Conservation (phyloP, 1,139 yeast genomes). For the Hyphopichia fennica region DNA sequence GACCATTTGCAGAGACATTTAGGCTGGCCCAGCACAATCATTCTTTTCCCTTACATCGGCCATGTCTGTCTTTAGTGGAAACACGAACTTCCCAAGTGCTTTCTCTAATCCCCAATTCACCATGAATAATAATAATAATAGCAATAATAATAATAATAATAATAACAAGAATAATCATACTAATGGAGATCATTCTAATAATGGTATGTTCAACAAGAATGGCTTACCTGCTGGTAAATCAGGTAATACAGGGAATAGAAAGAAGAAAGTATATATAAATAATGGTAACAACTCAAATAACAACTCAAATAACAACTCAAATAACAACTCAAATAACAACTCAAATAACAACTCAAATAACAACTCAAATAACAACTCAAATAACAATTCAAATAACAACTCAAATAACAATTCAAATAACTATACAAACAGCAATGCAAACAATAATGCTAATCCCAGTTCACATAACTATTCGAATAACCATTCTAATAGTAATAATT, state of each 20-base stretch:
- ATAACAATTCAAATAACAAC: neutral
- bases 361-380: neutral
- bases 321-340: neutral
- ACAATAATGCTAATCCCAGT: neutral
- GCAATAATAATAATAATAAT: neutral
- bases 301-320: neutral
- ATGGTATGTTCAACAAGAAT: neutral
- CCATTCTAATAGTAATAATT: constrained; percentile 1
- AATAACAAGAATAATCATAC: neutral
- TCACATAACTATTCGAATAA: neutral
- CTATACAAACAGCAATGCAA: no score
- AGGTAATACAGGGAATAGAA: neutral
- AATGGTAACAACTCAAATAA: neutral
- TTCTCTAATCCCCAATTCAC: constrained; percentile 8
- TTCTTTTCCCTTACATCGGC: neutral
- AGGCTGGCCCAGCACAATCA: neutral
- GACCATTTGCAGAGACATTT: neutral
- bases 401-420: neutral
- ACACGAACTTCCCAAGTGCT: constrained; percentile 3
- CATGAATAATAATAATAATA: constrained; percentile 4
- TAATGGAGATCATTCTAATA: no score
- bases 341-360: neutral
- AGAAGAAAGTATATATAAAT: neutral
- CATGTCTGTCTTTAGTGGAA: constrained; percentile 28
- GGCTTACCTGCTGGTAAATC: neutral